A percentile compares a stretch with the other conserved stretches of the same genome.
These are phyloP conservation scores for Malania oleifera DNA, from an alignment of 164 flowering plant species.

Conservation along the genomic window DNA sequence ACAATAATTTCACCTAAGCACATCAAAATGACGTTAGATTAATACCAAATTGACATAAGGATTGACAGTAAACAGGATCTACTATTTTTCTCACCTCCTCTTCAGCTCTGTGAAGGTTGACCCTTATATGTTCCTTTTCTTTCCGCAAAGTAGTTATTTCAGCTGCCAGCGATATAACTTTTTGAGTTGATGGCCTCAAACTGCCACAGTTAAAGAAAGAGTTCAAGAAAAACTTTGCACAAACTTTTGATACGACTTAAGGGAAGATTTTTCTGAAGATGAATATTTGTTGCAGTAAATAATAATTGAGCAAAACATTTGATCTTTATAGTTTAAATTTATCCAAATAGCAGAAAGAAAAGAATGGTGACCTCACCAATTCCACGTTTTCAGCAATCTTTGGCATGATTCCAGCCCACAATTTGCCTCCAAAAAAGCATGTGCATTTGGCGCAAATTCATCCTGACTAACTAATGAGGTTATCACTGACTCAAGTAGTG, in stretches of 20 bases:
- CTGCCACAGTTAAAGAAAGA: constrained; percentile 25
- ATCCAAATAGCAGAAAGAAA: not conserved
- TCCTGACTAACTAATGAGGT: constrained; percentile 35
- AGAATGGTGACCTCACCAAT: constrained; percentile 33
- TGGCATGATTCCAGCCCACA: constrained; percentile 42
- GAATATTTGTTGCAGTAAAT: too few relatives aligned
- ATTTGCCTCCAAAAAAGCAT: constrained; percentile 55
- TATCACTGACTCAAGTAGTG: constrained; percentile 46
- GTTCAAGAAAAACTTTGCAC: too few relatives aligned
- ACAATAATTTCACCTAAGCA: constrained; percentile 52
- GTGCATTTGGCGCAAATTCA: constrained; percentile 39
- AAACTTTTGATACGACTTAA: too few relatives aligned
- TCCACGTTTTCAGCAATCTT: constrained; percentile 54
- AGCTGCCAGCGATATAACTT: constrained; percentile 46
- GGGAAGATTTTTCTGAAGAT: too few relatives aligned
- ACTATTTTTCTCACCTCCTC: constrained; percentile 49
- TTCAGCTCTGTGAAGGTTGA: constrained; percentile 68
- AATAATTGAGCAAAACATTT: not conserved
- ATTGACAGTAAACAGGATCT: not conserved
- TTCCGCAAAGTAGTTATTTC: constrained; percentile 36
- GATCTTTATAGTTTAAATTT: not conserved
- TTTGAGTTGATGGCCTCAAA: constrained; percentile 53
- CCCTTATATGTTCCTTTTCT: constrained; percentile 59
- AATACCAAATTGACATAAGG: not conserved
- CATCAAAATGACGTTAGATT: not conserved